Conservation (phyloP, 768 basidiomycete species). For the Suillus ampliporus region DNA sequence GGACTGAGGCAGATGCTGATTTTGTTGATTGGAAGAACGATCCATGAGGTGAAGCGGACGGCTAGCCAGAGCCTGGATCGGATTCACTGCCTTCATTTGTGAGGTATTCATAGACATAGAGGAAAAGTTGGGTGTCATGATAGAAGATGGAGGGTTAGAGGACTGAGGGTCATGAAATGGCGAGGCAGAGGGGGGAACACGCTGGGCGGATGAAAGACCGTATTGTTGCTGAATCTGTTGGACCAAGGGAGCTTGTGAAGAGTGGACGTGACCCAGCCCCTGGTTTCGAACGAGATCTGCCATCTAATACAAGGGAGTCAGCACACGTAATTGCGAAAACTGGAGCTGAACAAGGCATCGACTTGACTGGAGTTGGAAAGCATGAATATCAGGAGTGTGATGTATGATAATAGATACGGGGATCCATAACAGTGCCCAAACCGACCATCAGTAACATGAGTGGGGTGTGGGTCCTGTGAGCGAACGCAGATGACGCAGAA, state of each 20-base stretch:
- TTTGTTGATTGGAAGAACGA: constrained; percentile 50
- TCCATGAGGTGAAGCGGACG: constrained; percentile 56
- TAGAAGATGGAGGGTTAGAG: constrained; percentile 28
- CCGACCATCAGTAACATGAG: constrained; percentile 12
- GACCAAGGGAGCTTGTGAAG: constrained; percentile 36
- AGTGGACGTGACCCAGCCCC: constrained; percentile 46
- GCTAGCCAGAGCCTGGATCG: constrained; percentile 35
- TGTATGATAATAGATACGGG: constrained; percentile 20
- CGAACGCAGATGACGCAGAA: constrained; percentile 20
- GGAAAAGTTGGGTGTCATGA: constrained; percentile 46
- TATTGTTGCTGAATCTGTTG: constrained; percentile 54
- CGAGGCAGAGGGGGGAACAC: constrained; percentile 42
- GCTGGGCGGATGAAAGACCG: constrained; percentile 35
- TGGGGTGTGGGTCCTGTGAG: constrained; percentile 24
- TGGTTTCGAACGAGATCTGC: constrained; percentile 51
- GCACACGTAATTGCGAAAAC: constrained; percentile 23
- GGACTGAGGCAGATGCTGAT: constrained; percentile 39
- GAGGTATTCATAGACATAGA: constrained; percentile 44
- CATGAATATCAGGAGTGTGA: constrained; percentile 14
- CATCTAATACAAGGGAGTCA: constrained; percentile 44
- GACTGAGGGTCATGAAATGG: constrained; percentile 44
- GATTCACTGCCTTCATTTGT: constrained; percentile 35
- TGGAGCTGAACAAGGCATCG: constrained; percentile 12
- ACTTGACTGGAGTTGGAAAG: constrained; percentile 11
- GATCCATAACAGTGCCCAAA: constrained; percentile 3